Base-by-base conservation (phyloP, 1,139 yeast genomes). In the Saccharomyces uvarum region DNA sequence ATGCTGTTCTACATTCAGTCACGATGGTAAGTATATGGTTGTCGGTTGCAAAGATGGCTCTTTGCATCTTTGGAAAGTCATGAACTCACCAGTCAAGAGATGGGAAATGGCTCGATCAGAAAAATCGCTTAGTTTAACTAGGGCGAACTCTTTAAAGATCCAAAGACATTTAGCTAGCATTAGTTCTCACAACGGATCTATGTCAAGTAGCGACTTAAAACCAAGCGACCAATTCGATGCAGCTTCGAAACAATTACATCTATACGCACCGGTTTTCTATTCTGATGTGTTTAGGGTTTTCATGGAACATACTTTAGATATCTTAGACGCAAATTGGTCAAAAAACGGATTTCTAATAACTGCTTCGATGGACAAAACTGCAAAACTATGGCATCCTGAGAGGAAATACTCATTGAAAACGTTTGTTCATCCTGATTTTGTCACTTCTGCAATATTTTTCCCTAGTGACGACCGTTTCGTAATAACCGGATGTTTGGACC, bases 391-490 rank as follows among this genome's bases (percentile, higher is more conserved):
- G 97, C 96, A 91, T 68, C 78, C 85, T 11, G 88, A 88, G 50
- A 75, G 91, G 50, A 73, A 72, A 1, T 77, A 75, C 14, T 82
- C 89, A 55, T 73, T 91, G 31, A 80, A 85, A 53, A 77, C 84
- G 1, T 90, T 88, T 66, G 70, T 72, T 27, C 95, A 89, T 64
- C 80, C 83, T 31, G 96, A 89, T 69, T 86, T 88, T 69, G 96
- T 89, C 4, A 87, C 97, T 0, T 76, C 87, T 14, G 88, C 87
- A 4, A 80, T 79, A 52, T 91, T 91, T 68, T 96, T 88, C 64
- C 96, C 95, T 1, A 75, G 74, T 2, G 98, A 91, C 71, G 97
- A 91, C 67, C 73, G 97, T 33, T 91, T 90, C 66, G 88, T 91
- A 68, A 70, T 87, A 2, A 84, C 91, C 58, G 95, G 96, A 2